Evolutionary conservation across 2,329 filamentous ascomycete species (phyloP).

Genomic region (Chaetomium sp.): DNA sequence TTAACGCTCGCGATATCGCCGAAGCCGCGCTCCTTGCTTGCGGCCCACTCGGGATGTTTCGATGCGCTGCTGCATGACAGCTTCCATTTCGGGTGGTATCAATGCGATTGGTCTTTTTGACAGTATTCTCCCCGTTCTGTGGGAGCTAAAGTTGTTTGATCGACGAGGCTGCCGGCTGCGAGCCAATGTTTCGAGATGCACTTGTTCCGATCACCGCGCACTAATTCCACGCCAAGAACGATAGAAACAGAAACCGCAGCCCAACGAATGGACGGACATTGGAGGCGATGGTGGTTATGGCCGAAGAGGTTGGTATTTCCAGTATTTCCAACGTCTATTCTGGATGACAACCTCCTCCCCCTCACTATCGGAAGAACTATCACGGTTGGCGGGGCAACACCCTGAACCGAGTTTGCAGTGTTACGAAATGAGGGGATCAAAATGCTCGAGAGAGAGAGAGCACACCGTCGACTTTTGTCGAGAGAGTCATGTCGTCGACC

Average conservation of each 20-base stretch:
- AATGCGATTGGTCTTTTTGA: conserved; percentile 20
- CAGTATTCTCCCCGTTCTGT: not conserved
- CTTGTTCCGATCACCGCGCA: not conserved
- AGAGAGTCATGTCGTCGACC: not conserved
- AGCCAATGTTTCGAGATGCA: conserved; percentile 19
- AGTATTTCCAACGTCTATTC: not conserved
- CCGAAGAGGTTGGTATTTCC: not conserved
- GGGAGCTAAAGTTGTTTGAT: conserved; percentile 18
- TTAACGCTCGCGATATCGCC: too few species aligned
- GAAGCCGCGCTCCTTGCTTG: not conserved
- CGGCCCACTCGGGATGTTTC: not conserved
- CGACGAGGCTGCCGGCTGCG: conserved; percentile 10
- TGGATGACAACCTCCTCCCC: not conserved
- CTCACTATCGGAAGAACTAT: not conserved
- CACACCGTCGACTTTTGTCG: not conserved
- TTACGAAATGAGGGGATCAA: not conserved
- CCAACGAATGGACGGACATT: not conserved
- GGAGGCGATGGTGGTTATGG: not conserved
- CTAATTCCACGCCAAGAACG: not conserved
- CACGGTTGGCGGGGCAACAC: not conserved
- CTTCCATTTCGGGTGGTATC: not conserved
- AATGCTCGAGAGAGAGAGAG: not conserved
- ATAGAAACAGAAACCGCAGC: not conserved
- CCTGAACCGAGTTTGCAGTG: not conserved
- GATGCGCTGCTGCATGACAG: not conserved